Percentiles rank a stretch among this genome's conserved stretches.
These are phyloP conservation scores for Citrus sinensis DNA, from an alignment of 345 rosid genomes.

Conservation along the genomic window DVS_A1.0 CM039163.1:49271001-49271500, in stretches of 20 bases:
- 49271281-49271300: constrained; percentile 28
- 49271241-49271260: constrained; percentile 22
- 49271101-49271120: constrained; percentile 29
- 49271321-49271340: constrained; percentile 1
- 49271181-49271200: constrained; percentile 40
- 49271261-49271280: constrained; percentile 26
- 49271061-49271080: constrained; percentile 22
- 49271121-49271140: constrained; percentile 7
- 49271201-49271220: constrained; percentile 39
- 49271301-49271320: neutral
- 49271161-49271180: constrained; percentile 25
- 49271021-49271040: constrained; percentile 11
- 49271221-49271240: constrained; percentile 28
- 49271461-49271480: neutral
- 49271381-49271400: neutral
- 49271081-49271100: constrained; percentile 28
- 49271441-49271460: neutral
- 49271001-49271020: constrained; percentile 3
- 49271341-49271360: constrained; percentile 1
- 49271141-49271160: constrained; percentile 5
- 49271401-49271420: neutral
- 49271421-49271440: neutral
- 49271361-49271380: neutral
- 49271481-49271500: neutral
- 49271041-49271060: constrained; percentile 18